Evolutionary conservation across 352 stramenopile genomes (phyloP).

Genomic region (Globisporangium abappressorium): DNA sequence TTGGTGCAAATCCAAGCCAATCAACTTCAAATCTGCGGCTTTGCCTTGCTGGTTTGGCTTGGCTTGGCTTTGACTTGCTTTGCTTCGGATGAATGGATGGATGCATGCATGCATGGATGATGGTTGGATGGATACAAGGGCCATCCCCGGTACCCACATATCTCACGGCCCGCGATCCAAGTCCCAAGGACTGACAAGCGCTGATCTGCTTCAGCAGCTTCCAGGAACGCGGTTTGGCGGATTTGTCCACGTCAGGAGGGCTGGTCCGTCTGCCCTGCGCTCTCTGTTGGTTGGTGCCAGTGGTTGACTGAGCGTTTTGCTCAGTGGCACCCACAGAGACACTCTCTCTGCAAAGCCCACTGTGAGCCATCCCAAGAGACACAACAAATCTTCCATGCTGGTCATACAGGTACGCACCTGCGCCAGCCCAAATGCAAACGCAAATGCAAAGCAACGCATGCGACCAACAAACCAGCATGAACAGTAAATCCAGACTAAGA

Average conservation of each 20-base stretch:
- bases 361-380: constrained; percentile 1
- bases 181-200: neutral
- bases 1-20: neutral
- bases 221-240: neutral
- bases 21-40: neutral
- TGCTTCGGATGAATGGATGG: neutral
- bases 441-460: neutral
- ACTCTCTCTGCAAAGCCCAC: neutral
- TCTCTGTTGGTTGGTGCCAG: constrained; percentile 1
- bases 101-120: neutral
- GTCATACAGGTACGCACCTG: neutral
- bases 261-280: constrained; percentile 1
- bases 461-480: neutral
- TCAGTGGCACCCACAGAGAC: neutral
- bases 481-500: neutral
- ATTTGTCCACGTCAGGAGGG: neutral
- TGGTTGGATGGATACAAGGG: constrained; percentile 5
- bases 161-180: neutral
- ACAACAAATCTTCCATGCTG: neutral
- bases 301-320: neutral
- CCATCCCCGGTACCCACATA: constrained; percentile 4
- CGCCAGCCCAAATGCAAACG: neutral
- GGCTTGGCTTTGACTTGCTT: no score
- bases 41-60: neutral
- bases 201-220: neutral